Base-by-base conservation (phyloP, 306 rosid species). In the Cicer arietinum region DNA sequence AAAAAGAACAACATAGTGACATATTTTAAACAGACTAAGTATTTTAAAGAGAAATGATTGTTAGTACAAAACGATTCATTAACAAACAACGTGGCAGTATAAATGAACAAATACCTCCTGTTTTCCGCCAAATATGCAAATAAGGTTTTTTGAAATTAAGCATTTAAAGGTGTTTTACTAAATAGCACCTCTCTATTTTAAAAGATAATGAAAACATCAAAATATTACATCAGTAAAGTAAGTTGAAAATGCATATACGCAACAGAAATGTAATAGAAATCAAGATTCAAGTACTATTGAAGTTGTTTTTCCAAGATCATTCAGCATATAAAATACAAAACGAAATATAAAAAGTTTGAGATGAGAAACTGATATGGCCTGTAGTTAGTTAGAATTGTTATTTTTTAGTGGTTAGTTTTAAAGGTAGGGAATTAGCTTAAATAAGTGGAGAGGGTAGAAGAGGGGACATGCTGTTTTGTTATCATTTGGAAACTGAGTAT, bases 1-100 rank as follows among this genome's bases (percentile, higher is more conserved):
- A 91, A 70, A 70, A 54, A 22, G 39, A 79, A 67, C 79, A 65
- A 64, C 30, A 45, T 11, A 43, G n/a, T 9, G 67, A 63, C 64
- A 44, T 50, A 37, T 67, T 50, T 39, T 43, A 72, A 46, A 43
- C 44, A 71, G 67, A 35, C 57, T 68, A 17, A 73, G 18, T 69
- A 22, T 61, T 57, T 16, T 61, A 73, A 65, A 80, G 37, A 30
- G 37, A 30, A 30, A 30, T 30, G 5, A 30, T 4, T 30, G 37
- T 30, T 30, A 30, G 37, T 30, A 30, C 37, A 6, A 30, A 30
- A 30, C 6, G 37, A 30, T 30, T 25, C 5, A 4, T 30, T 30
- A 30, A 30, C 37, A 30, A 30, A 30, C 37, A 30, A 30, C 37
- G 5, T 30, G 37, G 37, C 37, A 30, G 37, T 30, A 30, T 30